These are phyloP conservation scores for Apophysomyces elegans DNA, from an alignment of 371 early-diverging fungal species.

Conservation along the genomic window DNA sequence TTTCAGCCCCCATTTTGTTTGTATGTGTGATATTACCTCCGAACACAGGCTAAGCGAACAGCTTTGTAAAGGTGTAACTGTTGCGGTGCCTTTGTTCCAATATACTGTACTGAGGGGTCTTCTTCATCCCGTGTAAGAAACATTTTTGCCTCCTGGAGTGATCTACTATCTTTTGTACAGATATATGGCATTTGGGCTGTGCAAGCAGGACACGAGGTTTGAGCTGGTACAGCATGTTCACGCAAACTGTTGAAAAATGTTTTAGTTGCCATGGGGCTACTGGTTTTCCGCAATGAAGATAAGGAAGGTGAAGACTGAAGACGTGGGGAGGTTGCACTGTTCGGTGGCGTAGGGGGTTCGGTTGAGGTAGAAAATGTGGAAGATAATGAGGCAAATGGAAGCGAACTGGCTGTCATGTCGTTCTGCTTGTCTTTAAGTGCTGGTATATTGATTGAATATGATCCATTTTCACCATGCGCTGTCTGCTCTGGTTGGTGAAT, in stretches of 20 bases:
- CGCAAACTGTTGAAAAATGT: conserved; percentile 1
- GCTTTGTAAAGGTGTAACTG: conserved; percentile 57
- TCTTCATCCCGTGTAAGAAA: conserved; percentile 52
- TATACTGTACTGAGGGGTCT: conserved; percentile 47
- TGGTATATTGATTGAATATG: conserved; percentile 15
- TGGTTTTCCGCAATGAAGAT: conserved; percentile 21
- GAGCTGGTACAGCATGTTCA: conserved; percentile 5
- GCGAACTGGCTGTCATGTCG: conserved; percentile 7
- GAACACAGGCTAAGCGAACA: conserved; percentile 63
- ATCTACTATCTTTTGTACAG: conserved; percentile 22
- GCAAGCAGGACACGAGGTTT: conserved; percentile 49
- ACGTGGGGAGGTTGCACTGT: conserved; percentile 13
- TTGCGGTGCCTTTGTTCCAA: conserved; percentile 56
- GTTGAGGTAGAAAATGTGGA: conserved; percentile 18
- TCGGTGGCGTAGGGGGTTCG: conserved; percentile 26
- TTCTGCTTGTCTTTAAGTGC: conserved; percentile 2
- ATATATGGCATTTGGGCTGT: conserved; percentile 49
- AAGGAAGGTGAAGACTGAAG: conserved; percentile 18
- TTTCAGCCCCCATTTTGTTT: conserved; percentile 2
- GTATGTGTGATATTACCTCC: conserved; percentile 44
- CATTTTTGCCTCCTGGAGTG: conserved; percentile 37
- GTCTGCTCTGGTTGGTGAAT: conserved; percentile 35
- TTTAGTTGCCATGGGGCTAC: background rate
- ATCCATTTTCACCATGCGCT: conserved; percentile 10
- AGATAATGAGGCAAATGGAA: conserved; percentile 17